A percentile compares a stretch with the other conserved stretches of the same genome.
Conservation (phyloP, 441 rosid species). For the Geranium incanum region DNA sequence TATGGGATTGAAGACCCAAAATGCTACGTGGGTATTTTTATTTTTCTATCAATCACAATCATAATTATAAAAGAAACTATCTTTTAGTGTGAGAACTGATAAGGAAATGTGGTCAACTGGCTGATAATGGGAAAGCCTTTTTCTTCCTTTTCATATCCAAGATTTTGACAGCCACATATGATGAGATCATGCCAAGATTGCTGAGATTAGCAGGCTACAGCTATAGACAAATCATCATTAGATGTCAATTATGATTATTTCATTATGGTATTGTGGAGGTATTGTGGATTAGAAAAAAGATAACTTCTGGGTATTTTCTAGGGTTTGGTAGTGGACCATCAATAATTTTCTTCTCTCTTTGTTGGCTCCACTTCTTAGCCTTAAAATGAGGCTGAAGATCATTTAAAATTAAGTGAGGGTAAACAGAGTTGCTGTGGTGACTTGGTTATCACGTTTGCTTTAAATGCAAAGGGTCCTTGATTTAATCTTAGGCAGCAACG, state of each 20-base stretch:
- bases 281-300: background rate
- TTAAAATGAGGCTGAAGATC: background rate
- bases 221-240: background rate
- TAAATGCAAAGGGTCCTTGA: too few species aligned
- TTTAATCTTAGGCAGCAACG: too few species aligned
- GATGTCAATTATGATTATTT: background rate
- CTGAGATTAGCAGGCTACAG: background rate
- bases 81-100: background rate
- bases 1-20: too few species aligned
- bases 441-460: too few species aligned
- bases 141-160: background rate
- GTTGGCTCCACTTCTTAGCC: constrained; percentile 1
- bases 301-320: background rate
- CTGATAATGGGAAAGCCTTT: background rate
- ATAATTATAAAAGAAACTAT: too few species aligned
- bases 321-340: background rate
- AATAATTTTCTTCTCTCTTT: background rate
- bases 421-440: too few species aligned
- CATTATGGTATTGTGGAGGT: background rate
- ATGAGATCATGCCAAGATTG: background rate
- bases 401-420: too few species aligned
- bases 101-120: background rate
- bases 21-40: background rate
- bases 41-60: background rate
- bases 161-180: background rate